Conservation (phyloP, 2,329 filamentous ascomycete genomes). For the Fusarium musae region DNA sequence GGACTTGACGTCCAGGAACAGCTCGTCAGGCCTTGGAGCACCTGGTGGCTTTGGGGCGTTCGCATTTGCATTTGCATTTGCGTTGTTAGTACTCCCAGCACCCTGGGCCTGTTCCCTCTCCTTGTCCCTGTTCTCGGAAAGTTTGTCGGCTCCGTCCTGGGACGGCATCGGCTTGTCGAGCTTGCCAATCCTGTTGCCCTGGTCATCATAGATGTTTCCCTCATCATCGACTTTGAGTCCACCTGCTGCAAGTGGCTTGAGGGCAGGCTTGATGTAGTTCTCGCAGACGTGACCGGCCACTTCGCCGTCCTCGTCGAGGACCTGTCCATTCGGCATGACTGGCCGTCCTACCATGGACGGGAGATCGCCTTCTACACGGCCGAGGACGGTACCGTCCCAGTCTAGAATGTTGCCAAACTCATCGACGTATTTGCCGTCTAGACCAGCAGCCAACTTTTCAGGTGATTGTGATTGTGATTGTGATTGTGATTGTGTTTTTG, state of each 20-base stretch:
- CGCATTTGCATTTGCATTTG: constrained; percentile 18
- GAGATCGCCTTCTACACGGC: constrained; percentile 64
- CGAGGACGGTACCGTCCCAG: constrained; percentile 61
- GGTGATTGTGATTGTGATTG: constrained; percentile 43
- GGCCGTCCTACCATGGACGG: constrained; percentile 64
- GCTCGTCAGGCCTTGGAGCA: constrained; percentile 56
- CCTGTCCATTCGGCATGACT: constrained; percentile 58
- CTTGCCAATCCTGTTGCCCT: constrained; percentile 70
- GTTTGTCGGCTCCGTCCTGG: constrained; percentile 8
- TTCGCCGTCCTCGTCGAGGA: constrained; percentile 82
- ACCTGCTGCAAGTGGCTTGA: constrained; percentile 62
- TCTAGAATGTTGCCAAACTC: constrained; percentile 66
- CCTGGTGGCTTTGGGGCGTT: constrained; percentile 47
- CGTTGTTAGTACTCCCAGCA: neutral
- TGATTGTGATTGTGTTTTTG: constrained; percentile 34
- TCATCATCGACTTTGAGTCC: constrained; percentile 66
- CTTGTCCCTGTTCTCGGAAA: constrained; percentile 13
- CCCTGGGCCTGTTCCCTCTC: constrained; percentile 1
- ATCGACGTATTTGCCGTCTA: constrained; percentile 61
- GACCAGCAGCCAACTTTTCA: constrained; percentile 51
- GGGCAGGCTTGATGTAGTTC: constrained; percentile 59
- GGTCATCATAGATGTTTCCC: constrained; percentile 67
- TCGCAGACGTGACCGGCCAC: constrained; percentile 80
- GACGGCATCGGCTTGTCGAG: constrained; percentile 58
- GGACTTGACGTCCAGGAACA: constrained; percentile 67